Conservation (phyloP, 805 yeast species). For the Kodamaea sagamina region DNA sequence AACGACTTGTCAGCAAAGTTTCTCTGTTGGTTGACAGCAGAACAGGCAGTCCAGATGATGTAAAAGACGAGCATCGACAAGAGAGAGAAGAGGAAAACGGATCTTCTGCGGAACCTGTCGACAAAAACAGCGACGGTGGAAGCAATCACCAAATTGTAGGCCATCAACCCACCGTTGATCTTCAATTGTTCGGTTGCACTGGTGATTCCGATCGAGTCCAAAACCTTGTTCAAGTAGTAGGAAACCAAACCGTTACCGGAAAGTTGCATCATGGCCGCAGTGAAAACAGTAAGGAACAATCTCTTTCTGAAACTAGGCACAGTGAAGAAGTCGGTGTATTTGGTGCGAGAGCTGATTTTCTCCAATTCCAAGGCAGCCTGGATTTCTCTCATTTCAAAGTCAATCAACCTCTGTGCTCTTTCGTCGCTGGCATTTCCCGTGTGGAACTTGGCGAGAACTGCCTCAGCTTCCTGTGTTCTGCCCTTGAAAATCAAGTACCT, state of each 20-base stretch:
- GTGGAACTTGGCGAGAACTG: slow-evolving; percentile 38
- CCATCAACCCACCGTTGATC: slow-evolving; percentile 52
- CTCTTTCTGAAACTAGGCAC: slow-evolving; percentile 46
- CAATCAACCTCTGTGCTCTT: slow-evolving; percentile 18
- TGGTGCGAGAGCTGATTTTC: slow-evolving; percentile 29
- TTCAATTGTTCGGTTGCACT: slow-evolving; percentile 45
- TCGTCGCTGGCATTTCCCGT: slow-evolving; percentile 38
- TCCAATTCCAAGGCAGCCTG: slow-evolving; percentile 38
- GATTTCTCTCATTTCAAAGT: slow-evolving; percentile 26
- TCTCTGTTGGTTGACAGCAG: slow-evolving; percentile 24
- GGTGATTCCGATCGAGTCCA: slow-evolving; percentile 54
- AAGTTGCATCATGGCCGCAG: slow-evolving; percentile 43
- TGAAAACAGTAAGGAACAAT: slow-evolving; percentile 32
- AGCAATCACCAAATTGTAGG: slow-evolving; percentile 44
- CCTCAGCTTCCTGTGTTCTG: slow-evolving; percentile 25
- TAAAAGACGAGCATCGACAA: slow-evolving; percentile 28
- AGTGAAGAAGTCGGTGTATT: slow-evolving; percentile 40
- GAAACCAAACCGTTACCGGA: slow-evolving; percentile 56
- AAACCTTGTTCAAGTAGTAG: slow-evolving; percentile 51
- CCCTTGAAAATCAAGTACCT: slow-evolving; percentile 29
- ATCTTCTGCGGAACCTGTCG: slow-evolving; percentile 35
- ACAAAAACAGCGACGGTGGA: slow-evolving; percentile 21
- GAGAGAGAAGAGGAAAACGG: slow-evolving; percentile 35
- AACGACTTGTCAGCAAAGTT: slow-evolving; percentile 17
- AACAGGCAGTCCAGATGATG: slow-evolving; percentile 28